phyloP scores from a whole-genome alignment of 345 rosid genomes.

The Limnanthes douglasii region DNA sequence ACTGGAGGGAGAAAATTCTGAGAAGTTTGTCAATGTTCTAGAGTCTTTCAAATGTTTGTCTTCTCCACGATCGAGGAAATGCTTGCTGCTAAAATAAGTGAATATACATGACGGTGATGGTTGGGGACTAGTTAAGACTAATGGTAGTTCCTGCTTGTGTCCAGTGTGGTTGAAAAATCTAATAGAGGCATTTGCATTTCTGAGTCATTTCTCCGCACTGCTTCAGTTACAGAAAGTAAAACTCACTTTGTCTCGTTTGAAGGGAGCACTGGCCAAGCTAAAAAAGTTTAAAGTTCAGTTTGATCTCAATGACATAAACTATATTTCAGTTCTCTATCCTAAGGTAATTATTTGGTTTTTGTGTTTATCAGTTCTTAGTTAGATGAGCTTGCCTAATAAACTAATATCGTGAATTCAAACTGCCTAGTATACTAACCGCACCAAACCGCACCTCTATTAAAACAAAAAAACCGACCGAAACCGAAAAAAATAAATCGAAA shows the following conservation, averaged over 20 bases:
- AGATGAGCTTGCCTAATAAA: no score
- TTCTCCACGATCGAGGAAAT: conserved; percentile 30
- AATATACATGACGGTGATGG: conserved; percentile 2
- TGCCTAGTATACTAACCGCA: no score
- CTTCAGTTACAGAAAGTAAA: conserved; percentile 22
- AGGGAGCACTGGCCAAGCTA: conserved; percentile 37
- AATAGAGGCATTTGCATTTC: conserved; percentile 49
- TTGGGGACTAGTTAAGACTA: conserved; percentile 2
- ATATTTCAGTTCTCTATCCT: conserved; percentile 56
- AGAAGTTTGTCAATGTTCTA: conserved; percentile 53
- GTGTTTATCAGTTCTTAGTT: no score
- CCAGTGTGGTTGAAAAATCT: conserved; percentile 61
- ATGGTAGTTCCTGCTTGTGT: conserved; percentile 30
- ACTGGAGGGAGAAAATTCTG: conserved; percentile 28
- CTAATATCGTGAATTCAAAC: no score
- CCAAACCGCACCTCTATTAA: no score
- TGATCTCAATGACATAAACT: conserved; percentile 40
- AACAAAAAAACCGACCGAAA: no score
- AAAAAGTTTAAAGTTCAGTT: conserved; percentile 28
- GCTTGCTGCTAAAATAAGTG: conserved; percentile 25
- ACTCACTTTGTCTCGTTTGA: conserved; percentile 20
- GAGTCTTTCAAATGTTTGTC: conserved; percentile 44
- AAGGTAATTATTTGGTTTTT: conserved; percentile 28
- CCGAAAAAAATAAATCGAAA: no score
- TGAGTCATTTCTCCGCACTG: conserved; percentile 41